Conservation (phyloP, 306 rosid genomes). For the Malus asiatica region DNA sequence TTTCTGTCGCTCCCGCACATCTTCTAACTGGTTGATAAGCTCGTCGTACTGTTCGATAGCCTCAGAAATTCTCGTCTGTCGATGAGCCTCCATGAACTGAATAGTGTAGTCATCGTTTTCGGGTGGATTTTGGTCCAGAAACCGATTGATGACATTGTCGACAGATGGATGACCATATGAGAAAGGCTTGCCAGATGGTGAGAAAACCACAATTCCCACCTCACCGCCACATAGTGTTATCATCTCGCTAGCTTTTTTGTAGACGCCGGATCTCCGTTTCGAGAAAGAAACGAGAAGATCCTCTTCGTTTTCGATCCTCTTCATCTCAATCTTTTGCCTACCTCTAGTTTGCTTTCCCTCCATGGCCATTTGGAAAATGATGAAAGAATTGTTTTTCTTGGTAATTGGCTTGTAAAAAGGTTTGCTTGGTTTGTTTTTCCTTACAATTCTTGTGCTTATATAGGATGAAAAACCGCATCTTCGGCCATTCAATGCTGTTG, state of each 20-base stretch:
- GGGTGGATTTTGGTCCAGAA: background rate
- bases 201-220: conserved; percentile 21
- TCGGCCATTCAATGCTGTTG: background rate
- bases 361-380: background rate
- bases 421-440: background rate
- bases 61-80: conserved; percentile 11
- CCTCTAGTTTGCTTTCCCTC: conserved; percentile 30
- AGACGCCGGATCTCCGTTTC: conserved; percentile 22
- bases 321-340: conserved; percentile 30
- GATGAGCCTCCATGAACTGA: conserved; percentile 16
- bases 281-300: conserved; percentile 28
- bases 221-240: conserved; percentile 29
- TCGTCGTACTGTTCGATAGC: conserved; percentile 11
- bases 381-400: background rate
- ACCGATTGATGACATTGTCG: conserved; percentile 9
- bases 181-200: conserved; percentile 34
- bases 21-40: conserved; percentile 6
- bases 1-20: conserved; percentile 5
- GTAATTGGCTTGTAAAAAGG: background rate
- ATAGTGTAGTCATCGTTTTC: background rate
- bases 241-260: conserved; percentile 29
- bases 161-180: conserved; percentile 25
- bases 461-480: background rate
- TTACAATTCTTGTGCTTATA: background rate
- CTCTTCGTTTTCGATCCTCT: conserved; percentile 26